Evolutionary conservation across 2,329 filamentous ascomycete species (phyloP), one percentile per base, ranked within the genome.

Genomic region (Fusarium caatingaense): DNA sequence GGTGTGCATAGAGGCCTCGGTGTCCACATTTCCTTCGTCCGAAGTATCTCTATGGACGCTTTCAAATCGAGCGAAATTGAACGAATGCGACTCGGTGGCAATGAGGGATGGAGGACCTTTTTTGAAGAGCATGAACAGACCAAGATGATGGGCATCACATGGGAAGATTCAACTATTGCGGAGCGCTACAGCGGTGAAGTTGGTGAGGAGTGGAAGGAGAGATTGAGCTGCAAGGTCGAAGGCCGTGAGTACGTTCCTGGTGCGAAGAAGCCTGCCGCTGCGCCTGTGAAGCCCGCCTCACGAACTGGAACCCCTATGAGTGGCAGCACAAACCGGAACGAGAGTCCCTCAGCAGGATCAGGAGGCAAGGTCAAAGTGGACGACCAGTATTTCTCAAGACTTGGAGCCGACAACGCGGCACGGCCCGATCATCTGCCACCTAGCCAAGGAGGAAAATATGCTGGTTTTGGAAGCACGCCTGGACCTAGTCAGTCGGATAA

Each of bases 21-120:
- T 66, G 96, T 99, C 37, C 96, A 99, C 85, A 97, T 99, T 80
- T 97, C 94, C 79, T 99, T 99, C 83, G 94, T 99, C 70, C 92
- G 96, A 64, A 96, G 92, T 76, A 96, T 98, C 77, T 97, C 93
- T 67, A 99, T 99, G 96, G 96, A 99, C 83, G 94, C 94, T 60
- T 98, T 99, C 86, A 99, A 99, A 81, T 89, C 90, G 70, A 88
- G 88, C 76, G 96, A 99, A 82, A 95, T 98, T 76, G 91, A 93
- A 81, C 92, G 94, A 72, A 98, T 99, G 96, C 89, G 94, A 63
- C 85, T 92, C 23, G 96, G 95, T 47, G 96, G 96, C 56, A 99
- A 99, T 82, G 90, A 92, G 66, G 87, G 90, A 18, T 98, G 94
- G 91, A 91, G 91, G 73, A 84, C 87, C 25, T 98, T 98, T 82